Percentiles rank a stretch among this genome's conserved stretches.
Conservation (phyloP, 495 filamentous ascomycete genomes). For the Copromyces sp. region DNA sequence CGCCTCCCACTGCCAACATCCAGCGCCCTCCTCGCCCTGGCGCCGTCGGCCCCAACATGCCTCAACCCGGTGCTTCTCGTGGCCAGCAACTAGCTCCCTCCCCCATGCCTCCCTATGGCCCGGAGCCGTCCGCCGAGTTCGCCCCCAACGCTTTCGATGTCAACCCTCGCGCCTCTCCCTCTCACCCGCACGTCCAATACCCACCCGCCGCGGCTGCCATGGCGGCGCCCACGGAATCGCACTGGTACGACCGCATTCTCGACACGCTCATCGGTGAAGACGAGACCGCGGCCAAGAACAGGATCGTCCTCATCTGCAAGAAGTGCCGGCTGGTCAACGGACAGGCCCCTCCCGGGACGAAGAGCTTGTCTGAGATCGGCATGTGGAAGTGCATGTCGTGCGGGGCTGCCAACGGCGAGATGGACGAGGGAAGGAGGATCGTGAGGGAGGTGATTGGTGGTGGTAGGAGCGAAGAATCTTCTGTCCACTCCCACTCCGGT, state of each 20-base stretch:
- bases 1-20: constrained; percentile 86
- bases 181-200: constrained; percentile 28
- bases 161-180: constrained; percentile 2
- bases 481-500: neutral
- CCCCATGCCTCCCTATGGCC: constrained; percentile 16
- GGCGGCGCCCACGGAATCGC: constrained; percentile 38
- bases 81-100: constrained; percentile 16
- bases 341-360: constrained; percentile 83
- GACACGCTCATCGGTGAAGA: constrained; percentile 93
- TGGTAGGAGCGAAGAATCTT: neutral
- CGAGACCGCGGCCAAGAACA: constrained; percentile 83
- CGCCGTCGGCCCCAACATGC: constrained; percentile 2
- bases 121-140: constrained; percentile 37
- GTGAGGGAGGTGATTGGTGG: constrained; percentile 38
- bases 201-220: constrained; percentile 18
- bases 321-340: constrained; percentile 87
- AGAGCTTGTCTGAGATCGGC: constrained; percentile 67
- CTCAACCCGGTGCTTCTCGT: constrained; percentile 6
- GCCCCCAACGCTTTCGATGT: constrained; percentile 49
- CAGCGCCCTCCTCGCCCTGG: constrained; percentile 20
- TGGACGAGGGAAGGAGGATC: constrained; percentile 54
- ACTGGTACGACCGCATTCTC: constrained; percentile 91
- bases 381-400: constrained; percentile 85
- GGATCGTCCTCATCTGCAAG: constrained; percentile 77
- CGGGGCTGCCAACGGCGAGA: constrained; percentile 71